Conservation (phyloP, 164 flowering plant species). For the Magnolia kwangsiensis region DNA sequence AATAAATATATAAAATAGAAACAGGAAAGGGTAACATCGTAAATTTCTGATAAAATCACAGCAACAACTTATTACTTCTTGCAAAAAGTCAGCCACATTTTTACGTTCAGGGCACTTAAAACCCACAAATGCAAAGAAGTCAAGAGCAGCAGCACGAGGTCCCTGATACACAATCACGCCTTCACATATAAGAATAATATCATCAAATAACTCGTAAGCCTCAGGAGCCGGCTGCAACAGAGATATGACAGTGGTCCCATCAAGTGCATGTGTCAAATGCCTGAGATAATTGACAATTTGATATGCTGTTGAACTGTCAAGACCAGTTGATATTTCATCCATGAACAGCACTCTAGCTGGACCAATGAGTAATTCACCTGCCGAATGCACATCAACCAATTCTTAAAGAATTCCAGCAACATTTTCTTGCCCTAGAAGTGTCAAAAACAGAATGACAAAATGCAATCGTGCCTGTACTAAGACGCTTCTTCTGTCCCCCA, state of each 20-base stretch:
- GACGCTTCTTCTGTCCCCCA: constrained; percentile 97
- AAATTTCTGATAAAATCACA: not conserved
- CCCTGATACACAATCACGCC: constrained; percentile 95
- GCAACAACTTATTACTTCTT: constrained; percentile 55
- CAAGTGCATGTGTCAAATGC: constrained; percentile 75
- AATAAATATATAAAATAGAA: not conserved
- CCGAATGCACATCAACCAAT: constrained; percentile 15
- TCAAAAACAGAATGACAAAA: not conserved
- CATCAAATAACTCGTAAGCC: constrained; percentile 93
- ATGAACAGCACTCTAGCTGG: constrained; percentile 88
- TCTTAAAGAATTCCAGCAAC: constrained; percentile 14
- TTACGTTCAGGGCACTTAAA: constrained; percentile 83
- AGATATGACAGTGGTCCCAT: constrained; percentile 85
- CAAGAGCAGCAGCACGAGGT: constrained; percentile 64
- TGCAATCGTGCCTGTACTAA: constrained; percentile 62
- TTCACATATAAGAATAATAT: constrained; percentile 80
- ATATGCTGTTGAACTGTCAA: constrained; percentile 94
- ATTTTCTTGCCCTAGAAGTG: not conserved
- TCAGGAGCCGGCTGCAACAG: constrained; percentile 97
- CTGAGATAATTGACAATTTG: constrained; percentile 82
- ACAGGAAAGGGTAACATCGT: not conserved
- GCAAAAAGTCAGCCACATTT: constrained; percentile 96
- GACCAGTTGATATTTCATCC: constrained; percentile 99
- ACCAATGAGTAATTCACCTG: constrained; percentile 92
- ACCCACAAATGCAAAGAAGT: constrained; percentile 81